Conservation (phyloP, 2,329 filamentous ascomycete species). For the Pseudogymnoascus sp. region DNA sequence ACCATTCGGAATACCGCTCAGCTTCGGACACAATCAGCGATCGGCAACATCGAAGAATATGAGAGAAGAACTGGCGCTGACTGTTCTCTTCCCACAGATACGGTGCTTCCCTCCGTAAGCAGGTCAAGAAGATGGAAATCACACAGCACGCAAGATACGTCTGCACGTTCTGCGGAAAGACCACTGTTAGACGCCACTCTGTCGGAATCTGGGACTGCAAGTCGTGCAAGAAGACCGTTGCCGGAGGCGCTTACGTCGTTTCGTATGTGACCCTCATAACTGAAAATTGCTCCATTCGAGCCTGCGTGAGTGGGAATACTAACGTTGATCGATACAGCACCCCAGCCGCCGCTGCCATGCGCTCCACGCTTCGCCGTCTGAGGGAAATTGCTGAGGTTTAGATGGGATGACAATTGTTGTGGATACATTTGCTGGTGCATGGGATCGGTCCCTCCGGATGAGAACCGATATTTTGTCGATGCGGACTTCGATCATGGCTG, state of each 20-base stretch:
- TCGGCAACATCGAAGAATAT: background rate
- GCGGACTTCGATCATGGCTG: constrained; percentile 24
- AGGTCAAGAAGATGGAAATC: constrained; percentile 99
- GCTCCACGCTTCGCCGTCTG: constrained; percentile 93
- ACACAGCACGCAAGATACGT: constrained; percentile 95
- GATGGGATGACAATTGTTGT: constrained; percentile 31
- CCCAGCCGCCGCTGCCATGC: constrained; percentile 84
- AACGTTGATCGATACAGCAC: constrained; percentile 47
- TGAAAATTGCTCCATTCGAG: background rate
- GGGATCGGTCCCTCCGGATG: constrained; percentile 25
- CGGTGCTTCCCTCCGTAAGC: constrained; percentile 98
- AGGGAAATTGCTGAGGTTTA: constrained; percentile 96
- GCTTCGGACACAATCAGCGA: background rate
- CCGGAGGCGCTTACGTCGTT: constrained; percentile 89
- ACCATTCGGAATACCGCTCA: background rate
- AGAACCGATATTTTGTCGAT: constrained; percentile 14
- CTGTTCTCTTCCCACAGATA: constrained; percentile 50
- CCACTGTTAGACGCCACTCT: constrained; percentile 79
- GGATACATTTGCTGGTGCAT: constrained; percentile 29
- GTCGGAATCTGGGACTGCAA: constrained; percentile 97
- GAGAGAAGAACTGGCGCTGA: constrained; percentile 1
- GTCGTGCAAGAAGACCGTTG: constrained; percentile 87
- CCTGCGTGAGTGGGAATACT: background rate
- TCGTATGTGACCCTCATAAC: constrained; percentile 60
- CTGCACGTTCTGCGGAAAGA: constrained; percentile 99